Conservation (phyloP, 495 filamentous ascomycete genomes). For the Stereocaulon alpinum region DNA sequence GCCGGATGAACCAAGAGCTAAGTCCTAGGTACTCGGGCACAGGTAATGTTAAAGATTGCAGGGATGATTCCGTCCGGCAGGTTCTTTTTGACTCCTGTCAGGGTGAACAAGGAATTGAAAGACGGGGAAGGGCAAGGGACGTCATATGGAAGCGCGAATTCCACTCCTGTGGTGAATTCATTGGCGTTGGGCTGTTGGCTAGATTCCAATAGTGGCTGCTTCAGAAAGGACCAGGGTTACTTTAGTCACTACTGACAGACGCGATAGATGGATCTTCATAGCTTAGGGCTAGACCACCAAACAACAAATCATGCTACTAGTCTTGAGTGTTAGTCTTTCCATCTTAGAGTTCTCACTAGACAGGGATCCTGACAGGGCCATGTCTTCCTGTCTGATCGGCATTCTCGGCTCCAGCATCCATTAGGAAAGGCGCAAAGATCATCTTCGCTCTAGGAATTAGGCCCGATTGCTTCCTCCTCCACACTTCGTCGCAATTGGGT, state of each 20-base stretch:
- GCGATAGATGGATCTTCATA: constrained; percentile 9
- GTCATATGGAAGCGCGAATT: constrained; percentile 17
- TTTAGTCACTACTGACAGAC: background rate
- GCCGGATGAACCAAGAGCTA: background rate
- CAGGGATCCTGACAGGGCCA: background rate
- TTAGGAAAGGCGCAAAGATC: constrained; percentile 16
- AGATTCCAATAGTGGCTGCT: constrained; percentile 6
- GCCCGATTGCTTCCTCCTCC: background rate
- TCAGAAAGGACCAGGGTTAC: constrained; percentile 9
- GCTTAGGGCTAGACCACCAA: constrained; percentile 10
- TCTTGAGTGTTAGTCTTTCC: no score
- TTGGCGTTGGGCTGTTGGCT: constrained; percentile 2
- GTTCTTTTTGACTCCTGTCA: constrained; percentile 7
- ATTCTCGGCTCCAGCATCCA: constrained; percentile 10
- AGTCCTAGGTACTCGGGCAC: background rate
- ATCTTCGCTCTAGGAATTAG: background rate
- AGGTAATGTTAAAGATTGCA: constrained; percentile 2
- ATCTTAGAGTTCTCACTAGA: background rate
- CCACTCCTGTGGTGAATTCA: constrained; percentile 6
- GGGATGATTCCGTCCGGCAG: constrained; percentile 1
- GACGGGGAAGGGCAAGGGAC: constrained; percentile 1
- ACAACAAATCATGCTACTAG: background rate
- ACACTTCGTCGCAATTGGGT: background rate
- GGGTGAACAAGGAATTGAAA: constrained; percentile 3
- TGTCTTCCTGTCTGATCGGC: constrained; percentile 13